phyloP scores from a whole-genome alignment of 2,329 filamentous ascomycete genomes.

The Alternaria consortialis region DNA sequence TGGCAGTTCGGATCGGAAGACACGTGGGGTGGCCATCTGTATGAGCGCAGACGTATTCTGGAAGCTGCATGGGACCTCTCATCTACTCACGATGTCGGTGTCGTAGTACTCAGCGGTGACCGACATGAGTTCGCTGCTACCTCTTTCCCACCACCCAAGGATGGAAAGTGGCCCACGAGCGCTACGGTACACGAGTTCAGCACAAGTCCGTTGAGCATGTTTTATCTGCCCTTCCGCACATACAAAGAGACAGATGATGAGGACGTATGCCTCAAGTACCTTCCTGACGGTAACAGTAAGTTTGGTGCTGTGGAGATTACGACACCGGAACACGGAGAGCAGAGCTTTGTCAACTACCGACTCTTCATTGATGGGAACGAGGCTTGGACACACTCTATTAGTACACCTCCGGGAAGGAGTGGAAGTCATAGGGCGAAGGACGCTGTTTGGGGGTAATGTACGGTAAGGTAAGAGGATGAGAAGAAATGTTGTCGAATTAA shows the following conservation, averaged over 20 bases:
- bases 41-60: slow-evolving; percentile 79
- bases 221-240: slow-evolving; percentile 84
- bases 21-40: slow-evolving; percentile 92
- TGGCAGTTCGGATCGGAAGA: slow-evolving; percentile 89
- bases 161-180: slow-evolving; percentile 61
- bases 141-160: slow-evolving; percentile 70
- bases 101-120: slow-evolving; percentile 88
- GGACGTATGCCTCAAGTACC: slow-evolving; percentile 86
- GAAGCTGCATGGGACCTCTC: slow-evolving; percentile 93
- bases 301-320: slow-evolving; percentile 85
- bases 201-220: slow-evolving; percentile 90
- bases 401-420: slow-evolving; percentile 53
- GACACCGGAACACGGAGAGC: slow-evolving; percentile 68
- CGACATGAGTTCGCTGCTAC: slow-evolving; percentile 98
- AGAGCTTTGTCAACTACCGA: slow-evolving; percentile 79
- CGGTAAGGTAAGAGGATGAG: neutral
- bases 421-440: slow-evolving; percentile 56
- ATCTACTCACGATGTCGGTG: slow-evolving; percentile 72
- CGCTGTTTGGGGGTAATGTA: slow-evolving; percentile 55
- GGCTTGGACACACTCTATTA: slow-evolving; percentile 71
- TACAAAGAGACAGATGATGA: slow-evolving; percentile 83
- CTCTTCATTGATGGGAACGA: slow-evolving; percentile 84
- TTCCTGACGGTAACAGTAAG: slow-evolving; percentile 87
- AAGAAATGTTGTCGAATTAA: neutral
- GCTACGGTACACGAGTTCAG: slow-evolving; percentile 84